Evolutionary conservation across 495 filamentous ascomycete genomes (phyloP).

Genomic region (Hyaloscypha hepaticicola): DNA sequence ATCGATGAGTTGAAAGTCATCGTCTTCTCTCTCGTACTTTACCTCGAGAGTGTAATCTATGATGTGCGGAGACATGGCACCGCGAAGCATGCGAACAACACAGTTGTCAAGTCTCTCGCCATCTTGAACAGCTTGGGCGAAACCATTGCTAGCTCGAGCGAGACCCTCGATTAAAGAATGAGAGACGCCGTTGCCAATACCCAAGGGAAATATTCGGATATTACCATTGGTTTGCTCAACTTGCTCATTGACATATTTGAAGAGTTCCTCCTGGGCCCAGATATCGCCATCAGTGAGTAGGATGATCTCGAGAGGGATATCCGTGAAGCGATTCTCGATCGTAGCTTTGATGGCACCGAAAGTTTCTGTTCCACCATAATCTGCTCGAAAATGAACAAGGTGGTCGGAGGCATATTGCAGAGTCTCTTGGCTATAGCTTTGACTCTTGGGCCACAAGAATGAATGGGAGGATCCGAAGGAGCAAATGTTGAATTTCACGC

Average conservation of each 20-base stretch:
- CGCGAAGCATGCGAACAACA: slow-evolving; percentile 71
- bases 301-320: slow-evolving; percentile 62
- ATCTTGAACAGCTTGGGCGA: slow-evolving; percentile 57
- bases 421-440: slow-evolving; percentile 50
- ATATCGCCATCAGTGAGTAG: slow-evolving; percentile 73
- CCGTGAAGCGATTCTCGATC: slow-evolving; percentile 48
- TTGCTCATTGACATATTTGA: slow-evolving; percentile 52
- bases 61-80: slow-evolving; percentile 60
- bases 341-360: slow-evolving; percentile 50
- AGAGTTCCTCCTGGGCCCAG: slow-evolving; percentile 55
- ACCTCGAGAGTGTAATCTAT: slow-evolving; percentile 59
- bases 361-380: slow-evolving; percentile 72
- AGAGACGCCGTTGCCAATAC: slow-evolving; percentile 60
- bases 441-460: slow-evolving; percentile 60
- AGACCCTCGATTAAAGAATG: slow-evolving; percentile 67
- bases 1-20: slow-evolving; percentile 59
- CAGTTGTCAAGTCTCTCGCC: slow-evolving; percentile 61
- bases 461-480: slow-evolving; percentile 57
- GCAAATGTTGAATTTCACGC: slow-evolving; percentile 72
- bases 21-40: slow-evolving; percentile 50
- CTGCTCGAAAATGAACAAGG: slow-evolving; percentile 46
- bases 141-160: slow-evolving; percentile 64
- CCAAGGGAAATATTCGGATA: slow-evolving; percentile 64
- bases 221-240: slow-evolving; percentile 46
- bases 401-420: slow-evolving; percentile 51